These are phyloP conservation scores for Wickerhamiella siamensis DNA, from an alignment of 805 yeast genomes.

Conservation along the genomic window DNA sequence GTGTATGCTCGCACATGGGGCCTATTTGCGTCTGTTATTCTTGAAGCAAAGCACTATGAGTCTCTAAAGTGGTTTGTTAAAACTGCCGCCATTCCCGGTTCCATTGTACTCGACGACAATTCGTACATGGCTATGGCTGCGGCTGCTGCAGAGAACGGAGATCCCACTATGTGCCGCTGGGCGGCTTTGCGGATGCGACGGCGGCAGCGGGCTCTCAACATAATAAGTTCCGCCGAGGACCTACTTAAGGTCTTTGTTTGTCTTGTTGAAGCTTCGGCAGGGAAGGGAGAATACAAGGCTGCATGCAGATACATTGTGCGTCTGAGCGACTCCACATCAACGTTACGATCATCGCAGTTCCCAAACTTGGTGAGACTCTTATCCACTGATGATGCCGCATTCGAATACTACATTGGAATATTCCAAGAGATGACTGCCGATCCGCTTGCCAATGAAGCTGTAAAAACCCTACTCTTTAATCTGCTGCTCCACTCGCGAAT, in stretches of 20 bases:
- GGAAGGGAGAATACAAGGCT: conserved; percentile 5
- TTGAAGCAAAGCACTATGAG: conserved; percentile 14
- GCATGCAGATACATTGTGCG: conserved; percentile 15
- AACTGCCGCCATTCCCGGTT: conserved; percentile 21
- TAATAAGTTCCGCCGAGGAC: background rate
- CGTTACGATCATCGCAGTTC: conserved; percentile 12
- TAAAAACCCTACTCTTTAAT: conserved; percentile 17
- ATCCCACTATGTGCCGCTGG: conserved; percentile 21
- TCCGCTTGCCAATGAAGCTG: conserved; percentile 7
- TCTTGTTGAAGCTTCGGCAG: conserved; percentile 17
- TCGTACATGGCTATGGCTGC: conserved; percentile 18
- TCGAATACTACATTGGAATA: conserved; percentile 5
- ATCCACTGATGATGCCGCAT: background rate
- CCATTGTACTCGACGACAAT: conserved; percentile 22
- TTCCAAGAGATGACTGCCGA: conserved; percentile 11
- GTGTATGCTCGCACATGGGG: conserved; percentile 25
- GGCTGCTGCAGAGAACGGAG: conserved; percentile 19
- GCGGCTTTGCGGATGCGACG: conserved; percentile 19
- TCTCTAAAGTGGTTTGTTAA: conserved; percentile 20
- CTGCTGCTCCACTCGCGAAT: conserved; percentile 11
- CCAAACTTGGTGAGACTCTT: conserved; percentile 15
- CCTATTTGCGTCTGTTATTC: conserved; percentile 16
- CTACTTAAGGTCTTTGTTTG: conserved; percentile 10
- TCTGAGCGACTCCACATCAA: conserved; percentile 14
- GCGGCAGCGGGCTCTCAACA: conserved; percentile 15